phyloP scores from a whole-genome alignment of 257 asterid species.

The Salvia miltiorrhiza region DNA sequence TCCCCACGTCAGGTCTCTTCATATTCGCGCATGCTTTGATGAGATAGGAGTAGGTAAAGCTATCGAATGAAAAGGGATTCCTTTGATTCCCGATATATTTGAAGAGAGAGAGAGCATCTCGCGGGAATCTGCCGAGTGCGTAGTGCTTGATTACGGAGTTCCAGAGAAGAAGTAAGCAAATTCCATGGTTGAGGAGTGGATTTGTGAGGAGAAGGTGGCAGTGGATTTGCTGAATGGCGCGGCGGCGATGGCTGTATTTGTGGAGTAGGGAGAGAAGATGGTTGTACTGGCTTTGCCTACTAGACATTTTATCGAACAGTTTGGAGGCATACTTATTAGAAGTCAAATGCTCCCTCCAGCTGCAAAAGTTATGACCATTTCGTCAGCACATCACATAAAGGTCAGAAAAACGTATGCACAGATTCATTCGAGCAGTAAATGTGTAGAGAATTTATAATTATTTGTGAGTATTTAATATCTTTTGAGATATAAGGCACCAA shows the following conservation, averaged over 20 bases:
- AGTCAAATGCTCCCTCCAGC: no score
- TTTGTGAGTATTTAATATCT: no score
- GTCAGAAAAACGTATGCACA: no score
- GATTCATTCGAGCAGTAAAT: no score
- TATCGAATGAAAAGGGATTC: constrained; percentile 31
- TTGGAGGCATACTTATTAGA: not conserved
- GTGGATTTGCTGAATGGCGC: constrained; percentile 44
- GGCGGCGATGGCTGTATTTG: constrained; percentile 24
- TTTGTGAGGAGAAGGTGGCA: not conserved
- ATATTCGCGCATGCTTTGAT: constrained; percentile 53
- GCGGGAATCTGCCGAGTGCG: constrained; percentile 45
- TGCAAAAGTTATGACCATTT: no score
- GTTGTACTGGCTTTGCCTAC: constrained; percentile 11
- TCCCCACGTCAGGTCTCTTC: constrained; percentile 27
- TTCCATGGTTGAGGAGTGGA: not conserved
- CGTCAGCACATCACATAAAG: no score
- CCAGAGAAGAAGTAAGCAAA: constrained; percentile 37
- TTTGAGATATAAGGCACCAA: no score
- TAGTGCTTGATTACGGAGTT: constrained; percentile 62
- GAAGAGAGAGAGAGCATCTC: constrained; percentile 48
- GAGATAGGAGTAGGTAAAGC: constrained; percentile 64
- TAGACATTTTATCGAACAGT: constrained; percentile 24
- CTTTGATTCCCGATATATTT: constrained; percentile 33
- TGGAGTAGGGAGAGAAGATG: constrained; percentile 31
- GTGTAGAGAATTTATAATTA: no score